These are phyloP conservation scores for Ophiostoma novo-ulmi DNA, from an alignment of 2,329 filamentous ascomycete genomes.

Conservation along the genomic window DNA sequence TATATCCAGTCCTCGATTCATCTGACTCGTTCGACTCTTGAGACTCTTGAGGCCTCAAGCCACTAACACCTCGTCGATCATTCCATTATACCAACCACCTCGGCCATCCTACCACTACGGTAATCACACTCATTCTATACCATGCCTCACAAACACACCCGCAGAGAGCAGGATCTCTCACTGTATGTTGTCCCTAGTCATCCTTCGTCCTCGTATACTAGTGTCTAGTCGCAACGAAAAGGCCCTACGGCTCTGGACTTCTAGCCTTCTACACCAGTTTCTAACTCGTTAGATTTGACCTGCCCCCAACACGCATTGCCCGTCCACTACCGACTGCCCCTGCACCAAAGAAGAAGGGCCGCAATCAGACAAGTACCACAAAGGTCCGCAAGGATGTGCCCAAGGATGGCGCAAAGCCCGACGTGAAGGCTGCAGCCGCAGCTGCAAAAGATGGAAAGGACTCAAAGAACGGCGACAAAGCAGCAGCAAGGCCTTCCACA, in stretches of 20 bases:
- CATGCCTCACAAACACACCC: slow-evolving; percentile 87
- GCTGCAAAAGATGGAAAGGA: neutral
- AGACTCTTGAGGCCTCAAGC: neutral
- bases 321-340: slow-evolving; percentile 42
- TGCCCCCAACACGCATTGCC: slow-evolving; percentile 47
- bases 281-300: slow-evolving; percentile 41
- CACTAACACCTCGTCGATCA: neutral
- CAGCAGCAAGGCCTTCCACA: neutral
- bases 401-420: neutral
- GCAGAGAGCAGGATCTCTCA: slow-evolving; percentile 53
- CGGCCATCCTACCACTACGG: neutral
- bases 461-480: neutral
- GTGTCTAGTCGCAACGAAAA: neutral
- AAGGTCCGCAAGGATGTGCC: slow-evolving; percentile 15
- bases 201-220: neutral
- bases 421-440: slow-evolving; percentile 16
- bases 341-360: slow-evolving; percentile 27
- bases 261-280: neutral
- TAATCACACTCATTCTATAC: neutral
- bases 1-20: neutral
- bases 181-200: slow-evolving; percentile 36
- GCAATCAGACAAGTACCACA: slow-evolving; percentile 31
- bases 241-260: neutral
- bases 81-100: neutral
- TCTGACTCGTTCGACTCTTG: neutral